Evolutionary conservation across 768 basidiomycete genomes (phyloP), one percentile per base, ranked within the genome.

Genomic region (Leccinum pellstonianum): DNA sequence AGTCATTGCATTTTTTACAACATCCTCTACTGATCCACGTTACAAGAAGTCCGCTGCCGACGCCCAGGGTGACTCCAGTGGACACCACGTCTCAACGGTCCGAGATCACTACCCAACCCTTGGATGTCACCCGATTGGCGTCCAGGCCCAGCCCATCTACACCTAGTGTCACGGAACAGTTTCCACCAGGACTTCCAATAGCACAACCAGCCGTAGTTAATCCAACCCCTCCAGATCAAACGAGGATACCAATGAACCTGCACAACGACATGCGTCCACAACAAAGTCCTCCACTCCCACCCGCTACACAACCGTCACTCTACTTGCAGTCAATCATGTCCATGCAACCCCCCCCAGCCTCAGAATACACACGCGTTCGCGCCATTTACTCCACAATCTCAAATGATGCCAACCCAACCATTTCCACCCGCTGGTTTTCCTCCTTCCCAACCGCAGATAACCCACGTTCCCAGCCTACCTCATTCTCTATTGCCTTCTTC

Each of bases 11-110:
- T 56, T 59, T 53, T 31, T 56, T 46, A 27, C 23, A 31, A 35
- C 57, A 62, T 54, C 60, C 23, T 58, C 49, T 55, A 55, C 55
- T 69, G 62, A 73, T 64, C 14, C 46, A 23, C 21, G 54, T 63
- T 51, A 67, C 69, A 81, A 85, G 81, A 82, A 84, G 82, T 66
- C 78, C 81, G 55, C 68, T 87, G 55, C 86, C 86, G 31, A 87
- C 86, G 3, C 86, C 86, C 17, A 77, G 86, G 29, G 76, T 78
- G 15, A 86, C 84, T 14, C 85, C 85, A 15, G 73, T 78, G 12
- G 77, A 77, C 43, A 58, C 64, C 21, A 35, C 61, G 3, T 55
- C 65, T n/a, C 69, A 63, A 19, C 55, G 48, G 48, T 53, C 49
- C 23, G 52, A 52, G 23, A 56, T 51, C 23, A 52, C 58, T 52